phyloP scores from a whole-genome alignment of 371 early-diverging fungal species.

The Mortierella sp. region DNA sequence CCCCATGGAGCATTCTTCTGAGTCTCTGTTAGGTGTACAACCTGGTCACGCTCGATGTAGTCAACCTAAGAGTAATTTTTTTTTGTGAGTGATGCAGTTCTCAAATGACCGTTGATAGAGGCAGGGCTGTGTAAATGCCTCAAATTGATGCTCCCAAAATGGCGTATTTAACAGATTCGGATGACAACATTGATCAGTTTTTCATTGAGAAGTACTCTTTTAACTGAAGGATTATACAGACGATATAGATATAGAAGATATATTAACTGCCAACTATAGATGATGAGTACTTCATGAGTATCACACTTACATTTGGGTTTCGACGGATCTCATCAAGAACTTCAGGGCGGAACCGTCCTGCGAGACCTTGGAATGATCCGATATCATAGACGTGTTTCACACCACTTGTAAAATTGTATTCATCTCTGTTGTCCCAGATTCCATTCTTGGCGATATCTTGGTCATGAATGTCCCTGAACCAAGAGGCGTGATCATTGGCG shows the following conservation, averaged over 20 bases:
- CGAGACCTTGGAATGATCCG: constrained; percentile 82
- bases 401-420: constrained; percentile 49
- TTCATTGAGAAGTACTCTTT: too few species aligned
- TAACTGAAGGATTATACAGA: too few species aligned
- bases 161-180: too few species aligned
- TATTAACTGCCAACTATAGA: too few species aligned
- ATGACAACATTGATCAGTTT: too few species aligned
- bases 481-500: constrained; percentile 31
- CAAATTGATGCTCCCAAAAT: too few species aligned
- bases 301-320: constrained; percentile 39
- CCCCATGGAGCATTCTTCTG: constrained; percentile 95
- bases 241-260: too few species aligned
- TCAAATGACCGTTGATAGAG: too few species aligned
- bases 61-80: neutral
- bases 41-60: constrained; percentile 85
- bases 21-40: constrained; percentile 77
- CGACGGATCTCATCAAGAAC: constrained; percentile 78
- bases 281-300: neutral
- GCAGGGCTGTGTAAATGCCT: too few species aligned
- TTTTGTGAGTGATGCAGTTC: too few species aligned
- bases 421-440: constrained; percentile 12
- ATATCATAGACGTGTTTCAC: constrained; percentile 83
- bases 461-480: constrained; percentile 34
- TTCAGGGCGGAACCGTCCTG: constrained; percentile 80
- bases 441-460: constrained; percentile 19